Conservation (phyloP, 78 protist genomes). For the slime mould (Dictyostelium discoideum) region DNA sequence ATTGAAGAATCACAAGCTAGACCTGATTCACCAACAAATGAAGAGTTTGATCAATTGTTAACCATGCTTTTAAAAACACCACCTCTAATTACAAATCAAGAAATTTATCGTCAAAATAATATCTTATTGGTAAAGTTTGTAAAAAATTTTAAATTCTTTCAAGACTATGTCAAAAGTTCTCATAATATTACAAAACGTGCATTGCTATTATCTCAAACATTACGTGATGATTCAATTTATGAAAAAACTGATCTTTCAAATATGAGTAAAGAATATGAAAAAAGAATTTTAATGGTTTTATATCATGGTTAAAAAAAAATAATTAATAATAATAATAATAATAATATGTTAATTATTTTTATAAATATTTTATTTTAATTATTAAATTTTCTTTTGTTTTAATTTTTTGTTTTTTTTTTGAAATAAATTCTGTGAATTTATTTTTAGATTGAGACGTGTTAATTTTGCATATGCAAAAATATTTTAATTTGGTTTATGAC, state of each 20-base stretch:
- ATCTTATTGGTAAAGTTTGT: not conserved
- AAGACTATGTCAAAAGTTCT: not conserved
- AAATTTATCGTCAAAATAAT: constrained; percentile 12
- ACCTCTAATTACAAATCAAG: not conserved
- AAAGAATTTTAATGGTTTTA: not conserved
- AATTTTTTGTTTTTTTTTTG: too few species aligned
- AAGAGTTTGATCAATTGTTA: not conserved
- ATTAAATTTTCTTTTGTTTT: too few species aligned
- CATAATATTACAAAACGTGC: not conserved
- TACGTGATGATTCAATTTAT: constrained; percentile 1
- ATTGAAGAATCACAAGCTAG: not conserved
- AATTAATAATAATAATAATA: too few species aligned
- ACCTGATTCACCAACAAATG: not conserved
- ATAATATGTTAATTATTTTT: too few species aligned
- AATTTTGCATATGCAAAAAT: not conserved
- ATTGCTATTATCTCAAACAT: not conserved
- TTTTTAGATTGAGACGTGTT: not conserved
- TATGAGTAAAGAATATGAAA: not conserved
- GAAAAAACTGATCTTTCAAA: not conserved
- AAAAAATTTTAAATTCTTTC: not conserved
- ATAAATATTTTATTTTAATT: too few species aligned
- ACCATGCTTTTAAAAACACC: not conserved
- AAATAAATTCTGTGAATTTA: not conserved
- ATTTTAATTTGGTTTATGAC: not conserved
- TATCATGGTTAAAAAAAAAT: not conserved